Percentiles rank a stretch among this genome's conserved stretches.
Conservation (phyloP, 179 eudicot species). For the Camellia oleifera region DNA sequence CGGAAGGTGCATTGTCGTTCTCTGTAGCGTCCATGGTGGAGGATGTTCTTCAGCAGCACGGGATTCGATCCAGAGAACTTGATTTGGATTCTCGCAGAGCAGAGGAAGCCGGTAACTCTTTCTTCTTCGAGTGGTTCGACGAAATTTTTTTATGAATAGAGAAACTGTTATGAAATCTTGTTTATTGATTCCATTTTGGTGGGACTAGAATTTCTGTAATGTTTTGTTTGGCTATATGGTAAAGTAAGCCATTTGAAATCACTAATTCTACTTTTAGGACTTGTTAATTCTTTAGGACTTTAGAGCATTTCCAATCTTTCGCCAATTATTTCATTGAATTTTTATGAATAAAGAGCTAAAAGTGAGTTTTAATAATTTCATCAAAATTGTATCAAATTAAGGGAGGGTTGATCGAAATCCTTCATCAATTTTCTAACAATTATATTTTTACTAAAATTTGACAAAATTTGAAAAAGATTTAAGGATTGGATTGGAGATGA, state of each 20-base stretch:
- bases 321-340: no score
- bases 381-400: no score
- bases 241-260: neutral
- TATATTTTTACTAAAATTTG: no score
- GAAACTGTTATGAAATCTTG: neutral
- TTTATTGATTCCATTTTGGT: neutral
- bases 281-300: neutral
- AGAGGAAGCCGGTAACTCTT: slow-evolving; percentile 69
- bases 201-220: neutral
- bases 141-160: no score
- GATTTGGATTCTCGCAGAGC: slow-evolving; percentile 90
- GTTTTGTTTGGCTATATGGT: neutral
- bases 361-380: no score
- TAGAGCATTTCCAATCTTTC: no score
- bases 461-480: no score
- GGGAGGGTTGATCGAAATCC: no score
- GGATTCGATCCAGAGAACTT: slow-evolving; percentile 51
- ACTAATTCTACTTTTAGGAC: neutral
- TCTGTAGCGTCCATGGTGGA: slow-evolving; percentile 74
- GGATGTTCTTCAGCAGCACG: slow-evolving; percentile 86
- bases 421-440: no score
- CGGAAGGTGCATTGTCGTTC: slow-evolving; percentile 51
- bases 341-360: no score
- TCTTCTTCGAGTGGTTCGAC: neutral
- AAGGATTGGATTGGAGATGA: no score